Percentiles rank a stretch among this genome's conserved stretches.
These are phyloP conservation scores for Suaeda aralocaspica DNA, from an alignment of 148 eudicot species.

Conservation along the genomic window DNA sequence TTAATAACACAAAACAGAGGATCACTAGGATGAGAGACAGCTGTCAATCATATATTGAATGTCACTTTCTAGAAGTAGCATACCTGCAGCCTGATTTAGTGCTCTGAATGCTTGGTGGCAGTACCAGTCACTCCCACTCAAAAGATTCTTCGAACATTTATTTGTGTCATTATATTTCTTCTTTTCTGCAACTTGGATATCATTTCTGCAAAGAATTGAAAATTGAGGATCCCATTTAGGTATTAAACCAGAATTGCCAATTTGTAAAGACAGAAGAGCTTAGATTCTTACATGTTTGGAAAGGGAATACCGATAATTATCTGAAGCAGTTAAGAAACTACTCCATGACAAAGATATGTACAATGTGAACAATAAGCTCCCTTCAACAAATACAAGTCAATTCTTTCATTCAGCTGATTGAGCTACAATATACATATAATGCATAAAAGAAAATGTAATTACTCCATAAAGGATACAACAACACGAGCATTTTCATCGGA, in stretches of 20 bases:
- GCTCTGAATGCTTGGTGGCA: constrained; percentile 98
- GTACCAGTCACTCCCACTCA: constrained; percentile 91
- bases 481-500: constrained; percentile 92
- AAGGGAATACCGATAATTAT: constrained; percentile 95
- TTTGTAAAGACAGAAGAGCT: constrained; percentile 7
- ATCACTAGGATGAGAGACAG: not conserved
- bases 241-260: not conserved
- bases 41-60: not conserved
- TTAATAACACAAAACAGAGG: not conserved
- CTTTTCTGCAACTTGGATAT: constrained; percentile 76
- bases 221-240: constrained; percentile 7
- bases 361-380: not conserved
- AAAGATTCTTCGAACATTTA: constrained; percentile 62
- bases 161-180: constrained; percentile 81
- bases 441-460: not conserved
- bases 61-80: constrained; percentile 5
- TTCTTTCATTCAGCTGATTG: constrained; percentile 4
- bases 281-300: constrained; percentile 72
- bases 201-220: constrained; percentile 53
- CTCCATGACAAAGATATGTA: constrained; percentile 6
- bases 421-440: not conserved
- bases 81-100: constrained; percentile 98
- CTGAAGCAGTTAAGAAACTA: constrained; percentile 58
- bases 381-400: not conserved
- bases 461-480: constrained; percentile 81